These are phyloP conservation scores for Suillus subluteus DNA, from an alignment of 768 basidiomycete species.

Conservation along the genomic window DNA sequence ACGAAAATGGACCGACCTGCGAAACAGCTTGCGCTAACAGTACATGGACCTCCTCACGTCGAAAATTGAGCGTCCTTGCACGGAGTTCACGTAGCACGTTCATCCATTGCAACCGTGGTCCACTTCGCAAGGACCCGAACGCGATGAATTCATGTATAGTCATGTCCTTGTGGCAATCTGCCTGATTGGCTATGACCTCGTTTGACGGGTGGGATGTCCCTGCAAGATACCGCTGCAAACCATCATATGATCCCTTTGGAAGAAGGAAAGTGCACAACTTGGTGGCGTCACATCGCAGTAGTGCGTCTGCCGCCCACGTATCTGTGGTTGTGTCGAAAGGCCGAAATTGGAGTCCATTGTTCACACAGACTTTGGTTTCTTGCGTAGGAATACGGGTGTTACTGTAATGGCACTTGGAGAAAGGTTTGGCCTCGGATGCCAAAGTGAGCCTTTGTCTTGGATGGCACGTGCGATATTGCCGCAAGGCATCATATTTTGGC, in stretches of 20 bases:
- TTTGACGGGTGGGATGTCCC: conserved; percentile 46
- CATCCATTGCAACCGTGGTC: conserved; percentile 49
- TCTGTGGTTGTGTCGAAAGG: conserved; percentile 32
- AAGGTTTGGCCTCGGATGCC: conserved; percentile 28
- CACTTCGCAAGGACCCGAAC: conserved; percentile 50
- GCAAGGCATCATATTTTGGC: conserved; percentile 17
- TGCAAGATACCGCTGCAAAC: conserved; percentile 40
- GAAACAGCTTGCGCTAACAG: conserved; percentile 48
- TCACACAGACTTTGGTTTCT: conserved; percentile 30
- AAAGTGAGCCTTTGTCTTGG: conserved; percentile 25
- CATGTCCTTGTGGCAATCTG: conserved; percentile 42
- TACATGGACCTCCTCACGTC: conserved; percentile 41
- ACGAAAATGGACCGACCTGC: conserved; percentile 42
- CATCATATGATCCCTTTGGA: conserved; percentile 34
- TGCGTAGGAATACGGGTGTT: conserved; percentile 18
- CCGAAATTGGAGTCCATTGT: conserved; percentile 37
- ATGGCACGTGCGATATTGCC: conserved; percentile 21
- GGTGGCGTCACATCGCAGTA: not conserved
- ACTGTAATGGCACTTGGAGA: conserved; percentile 20
- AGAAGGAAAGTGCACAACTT: conserved; percentile 38
- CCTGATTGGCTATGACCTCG: conserved; percentile 45
- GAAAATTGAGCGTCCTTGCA: conserved; percentile 42
- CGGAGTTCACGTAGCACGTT: conserved; percentile 51
- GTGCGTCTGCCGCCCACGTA: conserved; percentile 23
- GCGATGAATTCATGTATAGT: conserved; percentile 49